A percentile compares a stretch with the other conserved stretches of the same genome.
phyloP scores from a whole-genome alignment of 2,329 filamentous ascomycete genomes.

The Monilinia polystroma region DNA sequence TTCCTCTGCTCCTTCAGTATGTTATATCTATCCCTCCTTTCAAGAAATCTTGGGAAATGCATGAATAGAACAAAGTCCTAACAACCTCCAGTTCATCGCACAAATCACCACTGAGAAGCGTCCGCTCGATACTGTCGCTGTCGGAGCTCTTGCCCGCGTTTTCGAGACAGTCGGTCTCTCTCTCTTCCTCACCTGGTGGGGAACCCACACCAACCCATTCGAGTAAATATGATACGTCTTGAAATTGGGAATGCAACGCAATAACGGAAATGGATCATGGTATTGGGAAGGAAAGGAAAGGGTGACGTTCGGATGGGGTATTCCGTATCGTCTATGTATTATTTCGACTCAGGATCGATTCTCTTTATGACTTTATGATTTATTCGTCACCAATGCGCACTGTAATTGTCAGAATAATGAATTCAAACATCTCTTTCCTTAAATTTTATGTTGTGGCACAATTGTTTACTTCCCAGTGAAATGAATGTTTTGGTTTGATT shows the following conservation, averaged over 20 bases:
- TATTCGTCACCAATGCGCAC: constrained; percentile 3
- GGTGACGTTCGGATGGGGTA: constrained; percentile 13
- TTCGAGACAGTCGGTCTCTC: constrained; percentile 92
- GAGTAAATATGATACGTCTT: constrained; percentile 40
- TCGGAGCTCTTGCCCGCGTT: constrained; percentile 78
- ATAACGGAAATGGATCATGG: constrained; percentile 17
- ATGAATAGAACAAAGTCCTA: background rate
- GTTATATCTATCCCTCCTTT: constrained; percentile 41
- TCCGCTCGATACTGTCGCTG: constrained; percentile 83
- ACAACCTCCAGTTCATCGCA: constrained; percentile 66
- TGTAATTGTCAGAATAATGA: constrained; percentile 3
- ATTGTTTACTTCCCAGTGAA: no score
- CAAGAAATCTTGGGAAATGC: background rate
- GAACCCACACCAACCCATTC: constrained; percentile 90
- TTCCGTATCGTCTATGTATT: constrained; percentile 24
- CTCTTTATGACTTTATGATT: constrained; percentile 19
- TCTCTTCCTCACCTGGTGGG: constrained; percentile 95
- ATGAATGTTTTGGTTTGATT: no score
- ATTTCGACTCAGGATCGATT: constrained; percentile 17
- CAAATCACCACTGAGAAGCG: constrained; percentile 91
- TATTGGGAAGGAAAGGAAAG: constrained; percentile 12
- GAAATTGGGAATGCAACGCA: constrained; percentile 1
- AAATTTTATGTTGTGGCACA: no score
- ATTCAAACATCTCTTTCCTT: background rate
- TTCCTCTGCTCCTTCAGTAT: constrained; percentile 80